Evolutionary conservation across 2,329 filamentous ascomycete species (phyloP), one percentile per base, ranked within the genome.

Genomic region (Aspergillus sergii): DNA sequence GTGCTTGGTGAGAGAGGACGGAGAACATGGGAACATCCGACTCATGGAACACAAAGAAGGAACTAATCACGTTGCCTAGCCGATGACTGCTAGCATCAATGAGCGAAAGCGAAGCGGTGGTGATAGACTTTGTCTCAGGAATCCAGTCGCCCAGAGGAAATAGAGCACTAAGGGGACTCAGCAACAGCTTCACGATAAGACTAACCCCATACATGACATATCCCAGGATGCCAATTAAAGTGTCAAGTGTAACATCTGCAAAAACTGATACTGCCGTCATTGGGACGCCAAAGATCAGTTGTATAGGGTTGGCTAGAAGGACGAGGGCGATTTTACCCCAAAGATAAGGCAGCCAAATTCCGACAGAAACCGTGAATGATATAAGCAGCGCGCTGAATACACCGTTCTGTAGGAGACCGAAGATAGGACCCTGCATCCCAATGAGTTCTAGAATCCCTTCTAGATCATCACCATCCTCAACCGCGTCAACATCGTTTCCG

Each of bases 401-500:
- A 60, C 92, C 93, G 69, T 99, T 99, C 73, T 99, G 95, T 69
- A 98, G 88, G 7, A 99, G 85, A 3, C 93, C 93, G 16, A 91
- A 90, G 3, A 99, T 84, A 0, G 95, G 95, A 0, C 95, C 95
- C 72, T 96, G 92, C 91, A 99, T 96, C 43, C 95, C 95, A 63
- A 99, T 91, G 19, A 99, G 86, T 76, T 99, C 95, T 82, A 99
- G 89, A 58, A 99, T 92, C 0, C 95, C 95, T 75, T 99, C 95
- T 19, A 99, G 88, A 73, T 99, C 95, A 78, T 99, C 95, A 11
- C 91, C 91, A 69, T 97, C 91, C 50, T 84, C 83, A 19, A 81
- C 76, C n/a, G 79, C 81, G 67, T 85, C 82, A 54, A 76, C 81
- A 64, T 89, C 87, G 53, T 88, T 87, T 14, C 81, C 72, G 70